Conservation (phyloP, 176 grass and related monocot genomes). For the Microstegium vimineum region DNA sequence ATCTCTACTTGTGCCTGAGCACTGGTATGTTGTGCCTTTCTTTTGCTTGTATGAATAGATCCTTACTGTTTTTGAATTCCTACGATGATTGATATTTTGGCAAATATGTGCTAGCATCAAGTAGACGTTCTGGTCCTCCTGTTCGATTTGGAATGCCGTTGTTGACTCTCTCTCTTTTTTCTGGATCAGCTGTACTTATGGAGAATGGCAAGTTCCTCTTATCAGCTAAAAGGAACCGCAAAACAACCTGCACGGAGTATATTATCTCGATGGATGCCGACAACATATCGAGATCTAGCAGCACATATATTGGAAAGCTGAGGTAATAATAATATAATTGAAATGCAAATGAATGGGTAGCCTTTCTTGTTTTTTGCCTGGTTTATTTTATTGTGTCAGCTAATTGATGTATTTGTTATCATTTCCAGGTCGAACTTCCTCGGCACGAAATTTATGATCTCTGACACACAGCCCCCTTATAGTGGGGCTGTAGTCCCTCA, state of each 20-base stretch:
- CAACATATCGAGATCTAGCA: conserved; percentile 90
- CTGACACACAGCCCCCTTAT: conserved; percentile 84
- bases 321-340: conserved; percentile 56
- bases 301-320: conserved; percentile 92
- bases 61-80: not conserved
- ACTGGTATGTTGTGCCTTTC: conserved; percentile 42
- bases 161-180: not conserved
- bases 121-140: not conserved
- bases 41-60: not conserved
- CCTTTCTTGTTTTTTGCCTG: not conserved
- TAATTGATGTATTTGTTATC: not conserved
- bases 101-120: not conserved
- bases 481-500: conserved; percentile 45
- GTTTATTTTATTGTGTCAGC: not conserved
- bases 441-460: conserved; percentile 85
- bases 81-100: not conserved
- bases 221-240: conserved; percentile 87
- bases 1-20: conserved; percentile 91
- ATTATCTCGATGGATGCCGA: conserved; percentile 79
- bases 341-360: not conserved
- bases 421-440: conserved; percentile 94
- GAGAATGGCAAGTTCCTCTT: conserved; percentile 95
- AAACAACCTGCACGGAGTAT: conserved; percentile 88
- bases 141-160: not conserved
- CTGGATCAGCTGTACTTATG: conserved; percentile 58